Percentiles rank a stretch among this genome's conserved stretches.
These are phyloP conservation scores for Arxiozyma heterogenica DNA, from an alignment of 1,139 yeast species.

Conservation along the genomic window DNA sequence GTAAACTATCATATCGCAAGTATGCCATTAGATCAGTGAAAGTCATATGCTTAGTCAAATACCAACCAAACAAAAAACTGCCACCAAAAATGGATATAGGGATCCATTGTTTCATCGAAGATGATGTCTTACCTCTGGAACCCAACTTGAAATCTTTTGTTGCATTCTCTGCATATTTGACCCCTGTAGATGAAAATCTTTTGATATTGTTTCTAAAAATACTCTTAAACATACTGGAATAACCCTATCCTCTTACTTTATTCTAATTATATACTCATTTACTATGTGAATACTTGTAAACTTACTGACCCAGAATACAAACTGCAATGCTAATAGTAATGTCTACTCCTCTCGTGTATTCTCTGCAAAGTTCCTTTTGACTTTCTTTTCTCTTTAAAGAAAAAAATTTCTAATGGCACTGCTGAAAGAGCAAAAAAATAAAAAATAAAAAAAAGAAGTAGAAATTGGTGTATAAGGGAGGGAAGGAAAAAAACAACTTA, in stretches of 20 bases:
- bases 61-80: constrained; percentile 27
- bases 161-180: not conserved
- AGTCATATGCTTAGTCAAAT: constrained; percentile 28
- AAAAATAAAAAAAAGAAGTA: no score
- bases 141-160: not conserved
- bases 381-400: no score
- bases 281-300: not conserved
- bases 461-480: no score
- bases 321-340: not conserved
- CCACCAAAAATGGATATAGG: constrained; percentile 24
- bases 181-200: not conserved
- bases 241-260: not conserved
- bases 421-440: no score
- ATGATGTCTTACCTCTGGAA: not conserved
- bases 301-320: no score
- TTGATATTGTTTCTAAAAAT: not conserved
- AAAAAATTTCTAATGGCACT: no score
- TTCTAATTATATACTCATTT: not conserved
- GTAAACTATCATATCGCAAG: constrained; percentile 27
- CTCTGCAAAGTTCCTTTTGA: no score
- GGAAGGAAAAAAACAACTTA: no score
- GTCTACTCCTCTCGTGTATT: no score
- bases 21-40: constrained; percentile 29
- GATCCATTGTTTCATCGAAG: constrained; percentile 16
- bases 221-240: not conserved